Evolutionary conservation across 371 early-diverging fungal species (phyloP).

Genomic region (Mortierella sp.): DNA sequence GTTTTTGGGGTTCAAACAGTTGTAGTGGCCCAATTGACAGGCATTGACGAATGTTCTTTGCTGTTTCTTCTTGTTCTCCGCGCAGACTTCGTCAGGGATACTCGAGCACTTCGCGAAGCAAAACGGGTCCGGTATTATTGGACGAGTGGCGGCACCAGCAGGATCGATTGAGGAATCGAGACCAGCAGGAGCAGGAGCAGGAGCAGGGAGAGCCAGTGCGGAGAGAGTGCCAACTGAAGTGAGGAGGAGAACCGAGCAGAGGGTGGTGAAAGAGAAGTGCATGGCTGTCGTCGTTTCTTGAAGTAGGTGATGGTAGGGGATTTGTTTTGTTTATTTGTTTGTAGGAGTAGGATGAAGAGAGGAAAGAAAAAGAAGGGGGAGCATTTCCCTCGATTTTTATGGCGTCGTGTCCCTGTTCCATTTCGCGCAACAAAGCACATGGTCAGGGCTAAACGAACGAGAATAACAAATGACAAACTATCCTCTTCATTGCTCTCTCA

Average conservation of each 20-base stretch:
- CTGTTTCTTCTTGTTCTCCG: not conserved
- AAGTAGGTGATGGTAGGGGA: not conserved
- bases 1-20: not conserved
- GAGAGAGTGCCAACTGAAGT: not conserved
- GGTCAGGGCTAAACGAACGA: no score
- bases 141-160: not conserved
- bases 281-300: not conserved
- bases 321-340: not conserved
- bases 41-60: not conserved
- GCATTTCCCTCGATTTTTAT: no score
- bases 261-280: not conserved
- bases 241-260: not conserved
- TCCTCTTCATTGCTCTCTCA: no score
- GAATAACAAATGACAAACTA: no score
- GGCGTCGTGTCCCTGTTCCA: no score
- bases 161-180: not conserved
- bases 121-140: not conserved
- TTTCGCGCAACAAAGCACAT: no score
- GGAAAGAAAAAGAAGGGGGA: not conserved
- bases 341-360: not conserved
- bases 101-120: not conserved
- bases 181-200: not conserved
- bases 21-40: not conserved
- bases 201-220: not conserved
- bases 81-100: not conserved